These are phyloP conservation scores for Aspergillus biplanus DNA, from an alignment of 495 filamentous ascomycete species.

Conservation along the genomic window DNA sequence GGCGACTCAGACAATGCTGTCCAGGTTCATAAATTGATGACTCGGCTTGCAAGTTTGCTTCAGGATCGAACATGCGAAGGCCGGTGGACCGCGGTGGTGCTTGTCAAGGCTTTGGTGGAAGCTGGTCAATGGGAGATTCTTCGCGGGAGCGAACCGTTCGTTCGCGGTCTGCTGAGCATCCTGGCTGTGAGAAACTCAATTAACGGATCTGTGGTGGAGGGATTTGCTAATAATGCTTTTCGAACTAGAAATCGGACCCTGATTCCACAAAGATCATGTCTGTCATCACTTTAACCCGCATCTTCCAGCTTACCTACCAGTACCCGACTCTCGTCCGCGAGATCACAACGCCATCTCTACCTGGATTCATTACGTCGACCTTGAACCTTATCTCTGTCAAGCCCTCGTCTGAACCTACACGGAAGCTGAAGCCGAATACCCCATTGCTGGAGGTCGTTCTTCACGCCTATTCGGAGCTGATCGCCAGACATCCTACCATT, in stretches of 20 bases:
- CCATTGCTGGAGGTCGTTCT: conserved; percentile 65
- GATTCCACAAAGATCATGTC: conserved; percentile 71
- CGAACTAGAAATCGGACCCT: conserved; percentile 69
- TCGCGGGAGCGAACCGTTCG: conserved; percentile 69
- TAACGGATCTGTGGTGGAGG: conserved; percentile 10
- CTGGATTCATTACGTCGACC: conserved; percentile 71
- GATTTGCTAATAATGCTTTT: conserved; percentile 15
- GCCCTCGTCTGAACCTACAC: conserved; percentile 40
- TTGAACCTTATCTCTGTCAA: conserved; percentile 65
- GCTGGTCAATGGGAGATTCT: conserved; percentile 79
- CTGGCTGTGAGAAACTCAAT: conserved; percentile 56
- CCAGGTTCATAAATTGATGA: conserved; percentile 77
- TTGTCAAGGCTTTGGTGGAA: conserved; percentile 82
- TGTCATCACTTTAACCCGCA: conserved; percentile 75
- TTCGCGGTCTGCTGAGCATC: conserved; percentile 69
- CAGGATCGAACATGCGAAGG: conserved; percentile 71
- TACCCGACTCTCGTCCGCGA: conserved; percentile 84
- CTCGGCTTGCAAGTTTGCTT: conserved; percentile 73
- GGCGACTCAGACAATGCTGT: conserved; percentile 60
- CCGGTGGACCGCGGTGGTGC: conserved; percentile 73
- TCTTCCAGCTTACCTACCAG: conserved; percentile 78
- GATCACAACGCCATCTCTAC: conserved; percentile 81
- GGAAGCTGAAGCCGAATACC: conserved; percentile 46
- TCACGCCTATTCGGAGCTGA: conserved; percentile 63
- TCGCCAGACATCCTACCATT: conserved; percentile 77